Percentiles rank a stretch among this genome's conserved stretches.
Conservation (phyloP, 257 asterid genomes). For the Fraxinus excelsior region DNA sequence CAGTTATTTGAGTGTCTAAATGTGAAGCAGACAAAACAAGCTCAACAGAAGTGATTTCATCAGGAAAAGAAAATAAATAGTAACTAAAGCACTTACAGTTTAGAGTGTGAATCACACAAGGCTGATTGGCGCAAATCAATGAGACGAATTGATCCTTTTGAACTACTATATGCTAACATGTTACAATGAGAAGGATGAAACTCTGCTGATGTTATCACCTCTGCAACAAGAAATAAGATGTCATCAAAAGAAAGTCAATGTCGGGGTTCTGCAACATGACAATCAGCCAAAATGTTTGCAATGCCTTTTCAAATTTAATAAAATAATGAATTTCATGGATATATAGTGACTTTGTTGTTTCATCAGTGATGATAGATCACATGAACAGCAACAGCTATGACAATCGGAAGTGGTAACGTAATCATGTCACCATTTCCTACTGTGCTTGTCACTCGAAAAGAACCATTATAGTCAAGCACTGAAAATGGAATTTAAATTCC, state of each 20-base stretch:
- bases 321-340: not conserved
- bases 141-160: conserved; percentile 97
- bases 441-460: not conserved
- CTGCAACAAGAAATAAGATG: conserved; percentile 54
- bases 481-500: conserved; percentile 12
- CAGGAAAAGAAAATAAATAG: conserved; percentile 18
- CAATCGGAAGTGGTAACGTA: not conserved
- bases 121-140: conserved; percentile 99
- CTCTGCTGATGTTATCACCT: conserved; percentile 99
- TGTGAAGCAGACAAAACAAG: conserved; percentile 22
- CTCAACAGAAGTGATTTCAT: not conserved
- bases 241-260: conserved; percentile 20
- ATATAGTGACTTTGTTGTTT: not conserved
- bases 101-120: conserved; percentile 91
- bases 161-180: conserved; percentile 94
- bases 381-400: conserved; percentile 4
- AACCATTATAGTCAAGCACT: not conserved
- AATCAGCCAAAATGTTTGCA: conserved; percentile 3
- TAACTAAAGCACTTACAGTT: conserved; percentile 58
- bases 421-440: conserved; percentile 8
- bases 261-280: conserved; percentile 13
- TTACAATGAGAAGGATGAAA: conserved; percentile 98
- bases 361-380: not conserved
- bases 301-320: conserved; percentile 1
- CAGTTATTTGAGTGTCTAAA: not conserved